Evolutionary conservation across 2,329 filamentous ascomycete genomes (phyloP), one percentile per base, ranked within the genome.

Genomic region (Tolypocladium album): DNA sequence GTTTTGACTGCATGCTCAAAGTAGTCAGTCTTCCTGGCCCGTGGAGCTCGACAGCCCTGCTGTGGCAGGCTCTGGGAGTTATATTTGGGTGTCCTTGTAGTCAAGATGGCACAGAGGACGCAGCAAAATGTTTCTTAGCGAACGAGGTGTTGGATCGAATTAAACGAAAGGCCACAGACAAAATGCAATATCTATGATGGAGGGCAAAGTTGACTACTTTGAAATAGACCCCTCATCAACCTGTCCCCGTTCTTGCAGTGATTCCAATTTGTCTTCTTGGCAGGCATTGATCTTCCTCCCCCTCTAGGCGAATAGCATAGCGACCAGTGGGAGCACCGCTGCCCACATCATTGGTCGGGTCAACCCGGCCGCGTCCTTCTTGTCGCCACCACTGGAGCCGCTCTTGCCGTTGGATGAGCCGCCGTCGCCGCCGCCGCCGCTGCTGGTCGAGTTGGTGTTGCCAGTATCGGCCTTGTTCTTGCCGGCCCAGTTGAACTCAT

Each of bases 401-500:
- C 57, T 56, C 34, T 57, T 43, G 39, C 43, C 34, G 6, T 36
- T 56, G 55, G 55, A 59, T 58, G 31, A 56, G 38, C 22, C 55
- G 57, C 45, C 43, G n/a, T n/a, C n/a, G 50, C 42, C 59, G 42
- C 57, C 53, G 27, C 27, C 27, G 36, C 57, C 55, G 40, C 36
- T 61, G 39, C 62, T 66, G 58, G 57, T 64, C 27, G 58, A 63
- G 39, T 59, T 61, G 38, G 22, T 67, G 59, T 66, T 70, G 58
- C 70, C 71, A 43, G 72, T 76, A 50, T 71, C 64, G 58, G 69
- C 69, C 20, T 67, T 68, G 70, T 79, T 79, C 66, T 70, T 75
- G 66, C 78, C 78, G 15, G 74, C 71, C 64, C 70, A 70, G 73
- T 82, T 82, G 66, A 73, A 72, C 59, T 75, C 70, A 60, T 79